These are phyloP conservation scores for Penicillium waksmanii DNA, from an alignment of 495 filamentous ascomycete species.

Conservation along the genomic window DNA sequence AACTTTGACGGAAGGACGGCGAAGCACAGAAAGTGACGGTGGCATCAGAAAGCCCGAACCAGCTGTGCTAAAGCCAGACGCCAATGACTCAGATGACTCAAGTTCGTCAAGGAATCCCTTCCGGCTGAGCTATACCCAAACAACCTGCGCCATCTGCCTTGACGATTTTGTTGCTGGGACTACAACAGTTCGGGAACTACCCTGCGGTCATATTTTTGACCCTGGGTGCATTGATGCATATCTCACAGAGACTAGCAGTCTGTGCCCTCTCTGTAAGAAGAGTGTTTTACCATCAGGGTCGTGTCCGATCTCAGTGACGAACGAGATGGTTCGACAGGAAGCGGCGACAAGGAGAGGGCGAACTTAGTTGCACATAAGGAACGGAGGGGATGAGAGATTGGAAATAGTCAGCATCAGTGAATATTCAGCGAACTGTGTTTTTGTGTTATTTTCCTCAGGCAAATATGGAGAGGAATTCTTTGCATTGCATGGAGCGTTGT, in stretches of 20 bases:
- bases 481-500: neutral
- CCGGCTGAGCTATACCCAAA: constrained; percentile 42
- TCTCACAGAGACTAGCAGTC: constrained; percentile 67
- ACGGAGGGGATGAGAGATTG: neutral
- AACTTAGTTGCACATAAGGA: neutral
- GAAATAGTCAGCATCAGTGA: neutral
- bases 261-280: constrained; percentile 88
- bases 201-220: constrained; percentile 91
- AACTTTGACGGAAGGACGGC: constrained; percentile 10
- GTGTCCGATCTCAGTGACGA: constrained; percentile 72
- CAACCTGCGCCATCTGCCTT: constrained; percentile 82
- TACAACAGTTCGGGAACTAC: constrained; percentile 78
- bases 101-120: constrained; percentile 12
- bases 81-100: neutral
- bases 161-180: constrained; percentile 71
- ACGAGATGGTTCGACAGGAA: constrained; percentile 79
- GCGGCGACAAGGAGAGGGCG: constrained; percentile 34
- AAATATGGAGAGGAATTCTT: neutral
- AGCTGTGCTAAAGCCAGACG: constrained; percentile 19
- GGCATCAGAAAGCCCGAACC: constrained; percentile 24
- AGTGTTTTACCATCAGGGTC: constrained; percentile 69
- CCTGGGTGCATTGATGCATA: constrained; percentile 85
- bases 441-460: neutral
- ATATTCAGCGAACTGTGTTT: neutral
- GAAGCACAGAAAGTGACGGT: neutral